Evolutionary conservation across 495 filamentous ascomycete species (phyloP), one percentile per base, ranked within the genome.

Genomic region (Talaromyces proteolyticus): DNA sequence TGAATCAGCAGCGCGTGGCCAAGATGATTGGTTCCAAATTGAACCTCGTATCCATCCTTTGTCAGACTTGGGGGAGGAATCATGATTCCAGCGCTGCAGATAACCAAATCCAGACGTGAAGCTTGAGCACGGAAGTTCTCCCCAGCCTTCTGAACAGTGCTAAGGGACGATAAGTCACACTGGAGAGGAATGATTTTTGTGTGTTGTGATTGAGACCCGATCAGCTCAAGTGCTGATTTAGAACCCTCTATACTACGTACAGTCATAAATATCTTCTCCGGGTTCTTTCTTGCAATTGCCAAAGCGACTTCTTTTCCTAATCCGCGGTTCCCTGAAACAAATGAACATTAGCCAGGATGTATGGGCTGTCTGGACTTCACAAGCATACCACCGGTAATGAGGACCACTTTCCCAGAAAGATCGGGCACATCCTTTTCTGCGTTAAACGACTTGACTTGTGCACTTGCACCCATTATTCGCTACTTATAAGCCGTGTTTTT

Each of bases 61-160:
- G 82, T 82, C 3, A 68, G 52, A 0, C 54, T 62, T 4, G 58
- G 67, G 0, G 76, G 68, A 1, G 65, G 36, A 0, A 72, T 78
- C 79, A 87, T 84, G 51, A 88, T 76, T 3, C 84, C 85, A 4
- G 86, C 85, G 52, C 86, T 90, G 67, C 78, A 78, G 39, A 88
- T 71, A 0, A 89, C 66, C 20, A 83, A 62, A 52, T 88, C 78
- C 16, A 85, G 57, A 1, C 57, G 60, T 3, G 56, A 43, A 2
- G 62, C 54, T n/a, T 62, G 40, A 6, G 57, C 40, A 1, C 53
- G 48, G 61, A 79, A 73, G 3, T 53, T 17, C 10, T 68, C 49
- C 3, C 63, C 67, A 0, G 70, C 68, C 0, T 47, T 18, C 38
- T 68, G 64, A 44, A 80, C 58, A 1, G 69, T 72, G n/a, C 55